A percentile compares a stretch with the other conserved stretches of the same genome.
These are phyloP conservation scores for Neoarthrinium moseri DNA, from an alignment of 2,329 filamentous ascomycete genomes.

Conservation along the genomic window DNA sequence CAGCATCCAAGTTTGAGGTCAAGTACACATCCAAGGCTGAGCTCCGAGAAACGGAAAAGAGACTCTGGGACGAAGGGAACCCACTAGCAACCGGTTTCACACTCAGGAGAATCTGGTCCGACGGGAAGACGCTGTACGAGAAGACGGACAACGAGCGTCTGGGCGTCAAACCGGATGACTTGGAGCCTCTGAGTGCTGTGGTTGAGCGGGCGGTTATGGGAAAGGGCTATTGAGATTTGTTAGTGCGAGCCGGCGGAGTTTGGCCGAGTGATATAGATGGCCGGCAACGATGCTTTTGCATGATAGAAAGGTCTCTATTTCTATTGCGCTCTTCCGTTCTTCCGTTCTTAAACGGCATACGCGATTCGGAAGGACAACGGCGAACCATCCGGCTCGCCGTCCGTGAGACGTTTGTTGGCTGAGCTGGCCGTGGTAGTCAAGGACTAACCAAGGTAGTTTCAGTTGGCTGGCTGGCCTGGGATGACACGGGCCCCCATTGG, in stretches of 20 bases:
- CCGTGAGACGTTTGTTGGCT: too few relatives aligned
- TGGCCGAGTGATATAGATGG: too few relatives aligned
- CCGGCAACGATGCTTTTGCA: too few relatives aligned
- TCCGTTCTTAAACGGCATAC: too few relatives aligned
- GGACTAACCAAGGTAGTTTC: too few relatives aligned
- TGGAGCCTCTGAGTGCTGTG: conserved; percentile 51
- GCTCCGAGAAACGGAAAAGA: conserved; percentile 55
- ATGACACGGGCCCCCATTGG: not conserved
- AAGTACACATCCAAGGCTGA: conserved; percentile 50
- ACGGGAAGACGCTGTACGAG: conserved; percentile 70
- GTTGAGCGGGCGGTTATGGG: conserved; percentile 32
- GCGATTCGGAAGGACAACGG: too few relatives aligned
- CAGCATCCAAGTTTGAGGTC: conserved; percentile 54
- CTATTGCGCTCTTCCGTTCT: too few relatives aligned
- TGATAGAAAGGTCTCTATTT: too few relatives aligned
- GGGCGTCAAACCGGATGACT: conserved; percentile 43
- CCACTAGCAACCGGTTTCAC: conserved; percentile 56
- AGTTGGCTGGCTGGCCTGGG: too few relatives aligned
- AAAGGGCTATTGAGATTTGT: conserved; percentile 7
- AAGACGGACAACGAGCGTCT: conserved; percentile 65
- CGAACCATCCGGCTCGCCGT: too few relatives aligned
- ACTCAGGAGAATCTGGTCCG: conserved; percentile 68
- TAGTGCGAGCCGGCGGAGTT: too few relatives aligned
- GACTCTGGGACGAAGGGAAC: conserved; percentile 53
- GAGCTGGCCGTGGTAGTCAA: too few relatives aligned